Evolutionary conservation across 306 rosid genomes (phyloP).

Genomic region (Dalbergia cochinchinensis): DNA sequence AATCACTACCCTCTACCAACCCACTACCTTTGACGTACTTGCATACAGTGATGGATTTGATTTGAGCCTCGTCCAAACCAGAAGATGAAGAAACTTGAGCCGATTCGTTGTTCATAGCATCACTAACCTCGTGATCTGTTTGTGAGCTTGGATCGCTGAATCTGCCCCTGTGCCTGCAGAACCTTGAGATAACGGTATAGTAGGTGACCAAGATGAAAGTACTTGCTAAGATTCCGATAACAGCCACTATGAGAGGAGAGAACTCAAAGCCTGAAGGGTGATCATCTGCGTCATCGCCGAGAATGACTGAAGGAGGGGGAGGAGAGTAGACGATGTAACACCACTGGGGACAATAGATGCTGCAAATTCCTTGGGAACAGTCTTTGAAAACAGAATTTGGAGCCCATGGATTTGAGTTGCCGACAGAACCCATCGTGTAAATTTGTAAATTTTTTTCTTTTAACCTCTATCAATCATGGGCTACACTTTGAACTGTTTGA

Average conservation of each 20-base stretch:
- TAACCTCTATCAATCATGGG: background rate
- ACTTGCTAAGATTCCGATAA: constrained; percentile 74
- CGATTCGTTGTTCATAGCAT: constrained; percentile 31
- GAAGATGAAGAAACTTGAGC: constrained; percentile 42
- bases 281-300: background rate
- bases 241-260: constrained; percentile 80
- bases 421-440: constrained; percentile 49
- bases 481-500: background rate
- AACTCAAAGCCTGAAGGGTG: constrained; percentile 48
- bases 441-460: background rate
- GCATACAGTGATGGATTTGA: constrained; percentile 65
- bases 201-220: constrained; percentile 69
- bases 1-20: constrained; percentile 69
- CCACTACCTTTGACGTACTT: constrained; percentile 62
- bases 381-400: constrained; percentile 56
- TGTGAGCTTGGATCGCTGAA: constrained; percentile 1
- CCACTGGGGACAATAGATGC: constrained; percentile 85
- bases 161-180: constrained; percentile 52
- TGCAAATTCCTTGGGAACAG: constrained; percentile 77
- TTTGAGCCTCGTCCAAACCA: constrained; percentile 68
- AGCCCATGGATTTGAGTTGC: constrained; percentile 60
- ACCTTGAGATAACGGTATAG: constrained; percentile 70
- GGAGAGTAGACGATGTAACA: constrained; percentile 76
- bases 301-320: constrained; percentile 65
- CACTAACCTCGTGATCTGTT: constrained; percentile 19